Evolutionary conservation across 73 alveolate species (phyloP).

Genomic region (Blepharisma stoltei): DNA sequence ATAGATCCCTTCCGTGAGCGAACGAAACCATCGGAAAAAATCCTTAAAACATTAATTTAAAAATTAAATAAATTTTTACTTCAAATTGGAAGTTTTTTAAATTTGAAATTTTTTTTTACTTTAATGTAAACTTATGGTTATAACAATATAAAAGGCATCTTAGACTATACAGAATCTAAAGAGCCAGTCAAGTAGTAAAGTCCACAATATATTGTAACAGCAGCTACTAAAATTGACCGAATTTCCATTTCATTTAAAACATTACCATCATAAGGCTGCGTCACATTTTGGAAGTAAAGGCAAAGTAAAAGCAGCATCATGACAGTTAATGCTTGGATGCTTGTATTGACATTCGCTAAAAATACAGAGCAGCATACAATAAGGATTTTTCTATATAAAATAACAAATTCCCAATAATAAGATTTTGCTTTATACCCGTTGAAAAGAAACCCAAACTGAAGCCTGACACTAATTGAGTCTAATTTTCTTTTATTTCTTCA

Average conservation of each 20-base stretch:
- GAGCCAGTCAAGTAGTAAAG: conserved; percentile 34
- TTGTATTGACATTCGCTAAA: neutral
- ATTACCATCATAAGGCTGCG: neutral
- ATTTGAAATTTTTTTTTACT: too few species aligned
- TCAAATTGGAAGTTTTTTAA: too few species aligned
- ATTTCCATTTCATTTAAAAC: conserved; percentile 22
- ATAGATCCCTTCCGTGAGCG: too few species aligned
- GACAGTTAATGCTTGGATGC: conserved; percentile 21
- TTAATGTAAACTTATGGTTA: too few species aligned
- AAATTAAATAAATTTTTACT: too few species aligned
- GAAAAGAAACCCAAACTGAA: conserved; percentile 34
- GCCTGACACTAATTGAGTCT: conserved; percentile 26
- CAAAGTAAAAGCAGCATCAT: neutral
- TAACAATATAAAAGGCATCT: too few species aligned
- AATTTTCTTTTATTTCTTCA: conserved; percentile 10
- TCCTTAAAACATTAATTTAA: too few species aligned
- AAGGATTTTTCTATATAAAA: conserved; percentile 33
- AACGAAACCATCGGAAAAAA: too few species aligned
- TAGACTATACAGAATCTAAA: neutral
- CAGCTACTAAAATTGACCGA: conserved; percentile 21
- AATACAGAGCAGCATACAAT: conserved; percentile 49
- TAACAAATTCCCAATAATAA: conserved; percentile 34
- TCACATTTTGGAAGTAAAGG: neutral
- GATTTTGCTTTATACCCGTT: conserved; percentile 37
- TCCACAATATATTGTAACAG: conserved; percentile 62